A percentile compares a stretch with the other conserved stretches of the same genome.
Evolutionary conservation across 164 flowering plant species (phyloP).

Genomic region (Saururus chinensis): DNA sequence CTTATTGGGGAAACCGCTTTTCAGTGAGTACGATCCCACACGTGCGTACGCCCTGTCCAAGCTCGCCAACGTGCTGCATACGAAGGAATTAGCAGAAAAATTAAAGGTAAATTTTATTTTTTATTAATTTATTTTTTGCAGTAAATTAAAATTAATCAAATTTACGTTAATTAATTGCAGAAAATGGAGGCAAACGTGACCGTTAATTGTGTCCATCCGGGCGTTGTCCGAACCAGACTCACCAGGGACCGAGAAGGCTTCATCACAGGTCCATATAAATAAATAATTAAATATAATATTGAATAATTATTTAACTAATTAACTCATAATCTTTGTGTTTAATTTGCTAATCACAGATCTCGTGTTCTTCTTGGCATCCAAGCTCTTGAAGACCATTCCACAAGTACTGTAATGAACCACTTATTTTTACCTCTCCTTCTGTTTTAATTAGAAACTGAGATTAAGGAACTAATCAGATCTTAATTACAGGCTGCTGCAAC

Average conservation of each 20-base stretch:
- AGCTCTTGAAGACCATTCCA: constrained; percentile 78
- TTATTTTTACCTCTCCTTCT: not conserved
- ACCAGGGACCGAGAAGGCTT: constrained; percentile 96
- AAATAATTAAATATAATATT: too few relatives aligned
- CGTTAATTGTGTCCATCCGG: constrained; percentile 88
- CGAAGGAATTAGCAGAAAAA: constrained; percentile 62
- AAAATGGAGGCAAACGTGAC: constrained; percentile 81
- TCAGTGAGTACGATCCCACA: constrained; percentile 67
- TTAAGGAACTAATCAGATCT: too few relatives aligned
- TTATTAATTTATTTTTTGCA: constrained; percentile 6
- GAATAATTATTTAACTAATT: too few relatives aligned
- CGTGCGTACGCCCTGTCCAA: constrained; percentile 94
- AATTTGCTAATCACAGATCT: constrained; percentile 6
- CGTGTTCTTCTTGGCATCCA: constrained; percentile 71
- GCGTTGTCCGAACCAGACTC: constrained; percentile 79
- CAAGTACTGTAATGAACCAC: constrained; percentile 37
- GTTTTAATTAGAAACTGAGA: too few relatives aligned
- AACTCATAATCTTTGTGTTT: not conserved
- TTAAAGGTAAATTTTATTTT: constrained; percentile 38
- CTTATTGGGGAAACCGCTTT: not conserved
- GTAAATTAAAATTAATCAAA: not conserved
- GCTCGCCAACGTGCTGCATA: constrained; percentile 82
- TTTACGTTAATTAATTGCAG: constrained; percentile 22
- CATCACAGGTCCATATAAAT: constrained; percentile 40
- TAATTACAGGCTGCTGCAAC: constrained; percentile 84